Evolutionary conservation across 2,329 filamentous ascomycete genomes (phyloP), one percentile per base, ranked within the genome.

Genomic region (Fusarium sp.): DNA sequence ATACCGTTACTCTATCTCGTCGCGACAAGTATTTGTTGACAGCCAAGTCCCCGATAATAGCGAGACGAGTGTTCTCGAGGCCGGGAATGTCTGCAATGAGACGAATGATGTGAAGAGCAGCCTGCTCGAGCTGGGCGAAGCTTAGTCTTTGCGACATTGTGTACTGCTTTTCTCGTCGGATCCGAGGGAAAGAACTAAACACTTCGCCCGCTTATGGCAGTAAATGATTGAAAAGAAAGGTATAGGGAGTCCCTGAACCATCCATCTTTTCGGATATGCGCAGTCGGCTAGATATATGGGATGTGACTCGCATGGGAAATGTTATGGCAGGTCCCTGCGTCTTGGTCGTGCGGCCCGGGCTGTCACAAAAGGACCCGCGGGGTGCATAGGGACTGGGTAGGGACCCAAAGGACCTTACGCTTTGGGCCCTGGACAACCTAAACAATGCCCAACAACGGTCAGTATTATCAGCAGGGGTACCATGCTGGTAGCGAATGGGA

Each of bases 51-150:
- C 75, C 75, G 44, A 74, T 64, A 19, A 76, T 63, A n/a, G 72
- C 75, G 19, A 76, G 64, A n/a, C 62, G 65, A 44, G 75, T 76
- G 60, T 75, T 76, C 52, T 76, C 75, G 25, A 76, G 39, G 9
- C 75, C 75, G 16, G 68, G 71, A 52, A 63, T 76, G 56, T 76
- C 71, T 31, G 70, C 61, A 93, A 98, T 84, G 93, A 98, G 80
- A 96, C 94, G 7, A 91, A 94, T 58, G 92, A 95, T 79, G 93
- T 98, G 14, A 93, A 98, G 80, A 90, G 91, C 74, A 90, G 94
- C 76, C 86, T 98, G 3, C 84, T 97, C 31, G 88, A 91, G 43
- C 68, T 76, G 74, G 65, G 70, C 72, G 65, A 76, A 74, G 60
- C 62, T 75, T 59, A 74, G 67, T 64, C 60, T 48, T 53, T 69